Base-by-base conservation (phyloP, 306 rosid genomes). In the Cotoneaster glaucophyllus region DNA sequence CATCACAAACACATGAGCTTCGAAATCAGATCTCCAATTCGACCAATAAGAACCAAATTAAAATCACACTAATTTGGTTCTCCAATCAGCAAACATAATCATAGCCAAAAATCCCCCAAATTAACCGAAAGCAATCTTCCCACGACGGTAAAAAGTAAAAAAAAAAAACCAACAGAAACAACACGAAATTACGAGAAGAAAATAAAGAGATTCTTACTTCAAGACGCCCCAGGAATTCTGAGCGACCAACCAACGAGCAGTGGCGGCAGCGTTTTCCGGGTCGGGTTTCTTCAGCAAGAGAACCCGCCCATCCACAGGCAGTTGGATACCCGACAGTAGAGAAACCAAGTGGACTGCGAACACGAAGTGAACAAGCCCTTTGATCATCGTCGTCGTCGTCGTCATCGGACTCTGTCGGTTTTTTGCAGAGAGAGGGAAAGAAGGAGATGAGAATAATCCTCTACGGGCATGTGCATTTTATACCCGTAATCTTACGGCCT, bases 241-340 rank as follows among this genome's bases (percentile, higher is more conserved):
- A 52, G 96, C 81, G 77, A 88, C 84, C 80, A 93, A 78, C 97
- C 98, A 91, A 32, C 96, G 98, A 79, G 98, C 96, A 39, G 90
- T 82, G 5, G 92, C 93, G 11, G 90, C 87, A 65, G 92, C 89
- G 58, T 87, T 68, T 17, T 82, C 44, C 6, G 91, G 97, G 90
- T 87, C 83, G 53, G 97, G 97, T 86, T 91, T 93, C 7, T 81
- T 44, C 34, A 43, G 50, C 0, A 79, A 78, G 11, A 88, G 79
- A 10, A 77, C n/a, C 57, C 96, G 84, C 0, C 86, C 90, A 8
- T 77, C 43, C 2, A 76, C 88, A 4, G 63, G 64, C 65, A 11
- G 74, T 1, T 58, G 77, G 26, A 77, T 68, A 68, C 81, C 80
- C 73, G 74, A 43, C 6, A 82, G 32, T 25, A 77, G 66, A 53